Conservation (phyloP, 306 rosid genomes). For the Pueraria montana region DNA sequence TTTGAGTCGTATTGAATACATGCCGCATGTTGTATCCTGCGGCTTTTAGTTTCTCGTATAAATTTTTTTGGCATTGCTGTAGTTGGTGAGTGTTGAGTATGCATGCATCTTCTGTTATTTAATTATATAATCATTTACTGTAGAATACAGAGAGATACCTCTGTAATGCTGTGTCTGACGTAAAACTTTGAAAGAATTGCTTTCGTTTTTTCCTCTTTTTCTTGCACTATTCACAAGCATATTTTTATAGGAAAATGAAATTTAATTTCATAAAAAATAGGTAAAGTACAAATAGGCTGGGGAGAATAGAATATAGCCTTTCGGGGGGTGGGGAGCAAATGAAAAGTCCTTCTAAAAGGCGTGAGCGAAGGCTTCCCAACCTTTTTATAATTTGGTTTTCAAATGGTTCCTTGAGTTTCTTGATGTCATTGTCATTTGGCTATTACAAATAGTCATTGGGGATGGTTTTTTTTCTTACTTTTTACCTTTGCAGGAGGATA, state of each 20-base stretch:
- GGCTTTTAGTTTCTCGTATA: neutral
- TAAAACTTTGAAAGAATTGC: neutral
- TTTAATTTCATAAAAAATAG: neutral
- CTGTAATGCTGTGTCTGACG: neutral
- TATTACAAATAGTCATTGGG: conserved; percentile 9
- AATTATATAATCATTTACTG: neutral
- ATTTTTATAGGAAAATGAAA: neutral
- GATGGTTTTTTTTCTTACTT: conserved; percentile 30
- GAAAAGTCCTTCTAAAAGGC: neutral
- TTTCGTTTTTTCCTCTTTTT: neutral
- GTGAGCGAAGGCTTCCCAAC: neutral
- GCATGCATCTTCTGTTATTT: neutral
- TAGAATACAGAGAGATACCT: neutral
- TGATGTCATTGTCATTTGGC: conserved; percentile 38
- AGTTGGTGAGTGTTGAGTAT: neutral
- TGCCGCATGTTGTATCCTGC: neutral
- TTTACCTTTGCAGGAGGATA: conserved; percentile 79
- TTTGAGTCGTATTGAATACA: neutral
- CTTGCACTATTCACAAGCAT: neutral
- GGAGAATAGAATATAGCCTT: too few relatives aligned
- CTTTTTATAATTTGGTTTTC: neutral
- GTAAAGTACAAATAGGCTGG: too few relatives aligned
- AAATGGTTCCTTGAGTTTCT: conserved; percentile 14
- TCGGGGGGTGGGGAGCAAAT: too few relatives aligned
- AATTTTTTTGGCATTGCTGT: conserved; percentile 10